These are phyloP conservation scores for Posidonia oceanica DNA, from an alignment of 116 monocot species.

Conservation along the genomic window DNA sequence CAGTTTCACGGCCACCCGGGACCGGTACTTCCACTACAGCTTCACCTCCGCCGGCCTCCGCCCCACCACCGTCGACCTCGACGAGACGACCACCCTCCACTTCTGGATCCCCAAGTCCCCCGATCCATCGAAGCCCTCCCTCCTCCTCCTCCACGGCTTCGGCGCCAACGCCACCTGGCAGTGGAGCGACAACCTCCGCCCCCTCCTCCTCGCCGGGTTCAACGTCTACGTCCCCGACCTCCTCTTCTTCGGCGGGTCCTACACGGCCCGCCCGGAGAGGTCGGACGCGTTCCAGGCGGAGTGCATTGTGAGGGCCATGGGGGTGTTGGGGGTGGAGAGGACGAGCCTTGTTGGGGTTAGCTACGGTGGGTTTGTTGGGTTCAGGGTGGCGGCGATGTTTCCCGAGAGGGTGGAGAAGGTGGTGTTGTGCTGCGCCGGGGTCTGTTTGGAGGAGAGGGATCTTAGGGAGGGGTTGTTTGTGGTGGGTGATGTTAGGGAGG, in stretches of 20 bases:
- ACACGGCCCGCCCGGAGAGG: constrained; percentile 38
- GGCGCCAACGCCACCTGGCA: constrained; percentile 77
- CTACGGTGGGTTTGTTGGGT: constrained; percentile 92
- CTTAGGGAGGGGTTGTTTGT: constrained; percentile 56
- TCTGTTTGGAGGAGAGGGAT: constrained; percentile 79
- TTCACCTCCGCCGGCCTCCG: constrained; percentile 49
- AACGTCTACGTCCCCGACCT: constrained; percentile 72
- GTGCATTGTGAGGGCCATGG: constrained; percentile 49
- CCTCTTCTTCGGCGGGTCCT: constrained; percentile 72
- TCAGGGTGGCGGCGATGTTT: constrained; percentile 62
- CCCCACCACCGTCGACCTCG: constrained; percentile 11
- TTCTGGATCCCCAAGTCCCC: constrained; percentile 38
- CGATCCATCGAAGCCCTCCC: constrained; percentile 18
- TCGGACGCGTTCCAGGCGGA: constrained; percentile 75
- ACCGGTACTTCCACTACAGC: constrained; percentile 34
- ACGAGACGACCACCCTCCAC: constrained; percentile 26
- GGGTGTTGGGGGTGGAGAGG: constrained; percentile 31
- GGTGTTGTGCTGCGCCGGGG: constrained; percentile 67
- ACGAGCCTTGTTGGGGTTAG: constrained; percentile 66
- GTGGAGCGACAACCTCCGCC: constrained; percentile 35
- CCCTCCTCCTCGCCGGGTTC: constrained; percentile 43
- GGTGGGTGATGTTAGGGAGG: constrained; percentile 52
- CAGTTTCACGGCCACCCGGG: constrained; percentile 44
- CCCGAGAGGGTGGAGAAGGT: constrained; percentile 53
- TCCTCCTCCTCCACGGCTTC: constrained; percentile 69